phyloP scores from a whole-genome alignment of 768 basidiomycete genomes.

The Tubosaeta sp. region DNA sequence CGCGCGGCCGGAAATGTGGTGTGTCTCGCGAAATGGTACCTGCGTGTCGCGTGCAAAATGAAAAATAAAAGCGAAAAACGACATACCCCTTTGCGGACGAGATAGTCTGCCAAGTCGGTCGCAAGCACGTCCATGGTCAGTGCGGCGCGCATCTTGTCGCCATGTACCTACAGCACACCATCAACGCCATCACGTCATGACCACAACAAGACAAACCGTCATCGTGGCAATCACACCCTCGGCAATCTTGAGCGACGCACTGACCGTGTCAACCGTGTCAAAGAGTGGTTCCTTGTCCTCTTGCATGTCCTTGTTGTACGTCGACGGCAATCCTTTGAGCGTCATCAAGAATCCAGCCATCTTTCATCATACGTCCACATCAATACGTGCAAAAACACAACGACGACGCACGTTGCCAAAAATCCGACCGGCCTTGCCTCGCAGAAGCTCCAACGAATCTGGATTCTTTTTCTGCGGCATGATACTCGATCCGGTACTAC shows the following conservation, averaged over 20 bases:
- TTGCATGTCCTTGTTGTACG: conserved; percentile 99
- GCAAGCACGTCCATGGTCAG: conserved; percentile 98
- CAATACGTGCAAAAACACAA: neutral
- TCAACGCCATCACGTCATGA: neutral
- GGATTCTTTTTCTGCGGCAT: conserved; percentile 99
- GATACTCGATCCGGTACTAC: conserved; percentile 95
- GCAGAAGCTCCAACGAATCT: conserved; percentile 90
- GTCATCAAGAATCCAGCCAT: conserved; percentile 99
- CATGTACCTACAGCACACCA: conserved; percentile 60
- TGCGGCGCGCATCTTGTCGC: conserved; percentile 83
- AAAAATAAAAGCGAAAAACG: neutral
- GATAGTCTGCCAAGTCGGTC: conserved; percentile 98
- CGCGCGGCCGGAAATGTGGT: conserved; percentile 95
- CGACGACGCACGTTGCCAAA: conserved; percentile 76
- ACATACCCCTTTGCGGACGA: conserved; percentile 95
- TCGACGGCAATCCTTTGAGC: conserved; percentile 93
- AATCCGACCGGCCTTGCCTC: conserved; percentile 92
- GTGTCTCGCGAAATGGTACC: conserved; percentile 98
- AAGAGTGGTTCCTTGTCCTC: conserved; percentile 99
- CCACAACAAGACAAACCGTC: conserved; percentile 47
- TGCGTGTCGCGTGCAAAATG: conserved; percentile 27
- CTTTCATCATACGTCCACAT: conserved; percentile 33
- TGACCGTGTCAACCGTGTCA: conserved; percentile 85
- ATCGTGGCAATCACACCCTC: conserved; percentile 93
- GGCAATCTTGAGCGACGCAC: conserved; percentile 85